Percentiles rank a stretch among this genome's conserved stretches.
These are phyloP conservation scores for Globisporangium echinulatum DNA, from an alignment of 352 stramenopile genomes.

Conservation along the genomic window DNA sequence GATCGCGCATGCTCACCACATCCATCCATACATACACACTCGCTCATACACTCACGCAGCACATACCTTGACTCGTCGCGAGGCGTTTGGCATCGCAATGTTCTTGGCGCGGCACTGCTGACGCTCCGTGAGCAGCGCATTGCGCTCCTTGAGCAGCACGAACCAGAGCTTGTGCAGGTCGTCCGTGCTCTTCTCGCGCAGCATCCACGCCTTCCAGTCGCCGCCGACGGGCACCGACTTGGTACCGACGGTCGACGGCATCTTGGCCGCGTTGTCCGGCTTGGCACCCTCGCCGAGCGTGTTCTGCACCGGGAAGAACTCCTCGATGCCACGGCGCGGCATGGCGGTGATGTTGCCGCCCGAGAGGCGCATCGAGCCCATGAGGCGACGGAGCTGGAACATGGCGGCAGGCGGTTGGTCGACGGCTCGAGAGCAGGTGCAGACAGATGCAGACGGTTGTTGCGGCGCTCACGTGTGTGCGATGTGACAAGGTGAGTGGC, in stretches of 20 bases:
- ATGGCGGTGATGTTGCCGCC: constrained; percentile 24
- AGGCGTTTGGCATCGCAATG: constrained; percentile 67
- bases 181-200: constrained; percentile 96
- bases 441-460: no score
- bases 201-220: constrained; percentile 94
- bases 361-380: constrained; percentile 50
- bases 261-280: constrained; percentile 37
- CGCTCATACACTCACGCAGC: background rate
- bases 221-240: constrained; percentile 75
- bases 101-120: constrained; percentile 73
- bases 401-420: constrained; percentile 13
- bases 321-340: constrained; percentile 51
- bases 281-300: constrained; percentile 44
- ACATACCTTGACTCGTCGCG: constrained; percentile 61
- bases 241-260: constrained; percentile 54
- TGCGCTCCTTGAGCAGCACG: constrained; percentile 97
- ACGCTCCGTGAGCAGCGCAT: constrained; percentile 95
- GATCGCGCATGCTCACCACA: no score
- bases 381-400: constrained; percentile 64
- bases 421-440: no score
- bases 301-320: constrained; percentile 68
- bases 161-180: constrained; percentile 99
- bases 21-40: background rate
- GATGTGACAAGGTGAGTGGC: no score
- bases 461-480: no score